Conservation (phyloP, 1,284 basidiomycete species). For the Leccinum subspadiceum region DNA sequence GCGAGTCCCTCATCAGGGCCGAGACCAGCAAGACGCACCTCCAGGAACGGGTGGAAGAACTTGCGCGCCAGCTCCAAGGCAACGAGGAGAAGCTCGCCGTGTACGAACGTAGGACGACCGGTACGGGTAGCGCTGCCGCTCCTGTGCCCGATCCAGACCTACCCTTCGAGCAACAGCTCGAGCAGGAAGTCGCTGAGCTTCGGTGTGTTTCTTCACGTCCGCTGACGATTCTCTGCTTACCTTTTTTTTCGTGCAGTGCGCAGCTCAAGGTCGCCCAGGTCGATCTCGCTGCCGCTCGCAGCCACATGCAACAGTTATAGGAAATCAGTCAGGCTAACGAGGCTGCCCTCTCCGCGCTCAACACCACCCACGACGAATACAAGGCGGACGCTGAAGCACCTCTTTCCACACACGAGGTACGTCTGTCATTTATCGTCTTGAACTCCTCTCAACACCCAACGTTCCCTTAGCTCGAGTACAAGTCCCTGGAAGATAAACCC, state of each 20-base stretch:
- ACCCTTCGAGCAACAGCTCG: conserved; percentile 75
- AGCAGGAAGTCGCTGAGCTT: conserved; percentile 82
- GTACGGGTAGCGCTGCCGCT: conserved; percentile 27
- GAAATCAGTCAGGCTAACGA: conserved; percentile 83
- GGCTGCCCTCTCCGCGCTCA: conserved; percentile 67
- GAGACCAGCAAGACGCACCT: conserved; percentile 82
- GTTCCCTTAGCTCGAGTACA: conserved; percentile 39
- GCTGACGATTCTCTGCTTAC: conserved; percentile 4
- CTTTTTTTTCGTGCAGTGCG: conserved; percentile 44
- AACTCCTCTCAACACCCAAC: conserved; percentile 4
- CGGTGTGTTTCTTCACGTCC: conserved; percentile 45
- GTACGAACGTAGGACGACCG: conserved; percentile 68
- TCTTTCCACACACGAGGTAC: conserved; percentile 65
- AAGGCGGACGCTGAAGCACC: conserved; percentile 66
- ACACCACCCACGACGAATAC: conserved; percentile 77
- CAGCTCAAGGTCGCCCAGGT: conserved; percentile 73
- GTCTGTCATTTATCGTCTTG: conserved; percentile 12
- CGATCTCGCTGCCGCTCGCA: conserved; percentile 67
- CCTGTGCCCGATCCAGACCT: conserved; percentile 43
- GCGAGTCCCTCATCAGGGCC: conserved; percentile 72
- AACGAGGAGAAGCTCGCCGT: conserved; percentile 83
- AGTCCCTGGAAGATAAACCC: conserved; percentile 63
- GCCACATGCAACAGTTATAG: conserved; percentile 80
- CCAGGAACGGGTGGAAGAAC: conserved; percentile 72
- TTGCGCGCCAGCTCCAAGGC: conserved; percentile 70